phyloP scores from a whole-genome alignment of 192 early-diverging fungal species.

The Haplosporangium gracile region DNA sequence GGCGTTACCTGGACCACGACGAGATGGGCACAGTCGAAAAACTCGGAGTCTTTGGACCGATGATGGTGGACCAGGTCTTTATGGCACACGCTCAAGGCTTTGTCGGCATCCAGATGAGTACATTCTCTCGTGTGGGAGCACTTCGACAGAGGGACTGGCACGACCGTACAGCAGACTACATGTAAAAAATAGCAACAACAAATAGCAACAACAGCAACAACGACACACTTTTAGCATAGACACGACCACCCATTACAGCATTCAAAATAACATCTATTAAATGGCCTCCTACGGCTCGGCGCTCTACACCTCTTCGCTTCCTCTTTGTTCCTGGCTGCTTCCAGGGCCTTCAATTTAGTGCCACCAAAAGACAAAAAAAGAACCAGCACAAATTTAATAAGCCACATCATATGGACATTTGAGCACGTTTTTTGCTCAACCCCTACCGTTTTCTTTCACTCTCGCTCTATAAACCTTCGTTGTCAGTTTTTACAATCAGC shows the following conservation, averaged over 20 bases:
- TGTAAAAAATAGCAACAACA: conserved; percentile 26
- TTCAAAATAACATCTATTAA: not conserved
- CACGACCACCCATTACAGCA: conserved; percentile 3
- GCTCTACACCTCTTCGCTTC: not conserved
- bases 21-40: conserved; percentile 39
- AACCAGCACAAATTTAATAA: not conserved
- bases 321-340: not conserved
- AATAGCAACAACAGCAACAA: not conserved
- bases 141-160: conserved; percentile 45
- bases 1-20: conserved; percentile 37
- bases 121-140: conserved; percentile 51
- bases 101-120: conserved; percentile 53
- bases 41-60: conserved; percentile 42
- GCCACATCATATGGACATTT: not conserved
- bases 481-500: too few species aligned
- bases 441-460: not conserved
- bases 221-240: not conserved
- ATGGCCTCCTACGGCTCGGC: not conserved
- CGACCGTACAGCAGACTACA: conserved; percentile 30
- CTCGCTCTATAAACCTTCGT: too few species aligned
- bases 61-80: conserved; percentile 52
- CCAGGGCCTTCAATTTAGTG: not conserved
- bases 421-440: not conserved
- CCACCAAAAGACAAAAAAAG: not conserved
- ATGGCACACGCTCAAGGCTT: conserved; percentile 50